These are phyloP conservation scores for Fusarium nisikadoi DNA, from an alignment of 2,329 filamentous ascomycete genomes.

Conservation along the genomic window DNA sequence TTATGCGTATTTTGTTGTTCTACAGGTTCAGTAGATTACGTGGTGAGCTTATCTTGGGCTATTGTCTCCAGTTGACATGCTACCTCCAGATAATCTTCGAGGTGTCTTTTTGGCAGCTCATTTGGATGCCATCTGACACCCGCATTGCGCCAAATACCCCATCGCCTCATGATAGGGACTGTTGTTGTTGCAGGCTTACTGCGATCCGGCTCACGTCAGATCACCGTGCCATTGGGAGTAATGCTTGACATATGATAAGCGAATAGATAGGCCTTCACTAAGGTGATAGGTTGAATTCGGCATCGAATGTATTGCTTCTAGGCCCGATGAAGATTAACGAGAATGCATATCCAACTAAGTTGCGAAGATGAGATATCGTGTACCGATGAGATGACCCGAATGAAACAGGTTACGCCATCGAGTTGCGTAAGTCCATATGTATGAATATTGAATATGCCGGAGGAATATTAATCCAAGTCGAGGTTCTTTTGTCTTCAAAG, in stretches of 20 bases:
- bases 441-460: accelerated
- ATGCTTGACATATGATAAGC: not conserved
- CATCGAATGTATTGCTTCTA: accelerated
- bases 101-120: not conserved
- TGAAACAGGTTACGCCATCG: not conserved
- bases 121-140: accelerated
- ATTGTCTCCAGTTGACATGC: accelerated
- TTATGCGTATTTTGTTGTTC: constrained; percentile 18
- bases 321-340: accelerated
- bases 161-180: not conserved
- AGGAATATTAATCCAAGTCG: accelerated
- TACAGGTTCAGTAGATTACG: not conserved
- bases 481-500: not conserved
- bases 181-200: not conserved
- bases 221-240: not conserved
- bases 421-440: not conserved
- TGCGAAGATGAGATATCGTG: not conserved
- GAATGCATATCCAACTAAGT: not conserved
- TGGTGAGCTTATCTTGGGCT: not conserved
- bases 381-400: not conserved
- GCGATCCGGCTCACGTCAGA: constrained; percentile 4
- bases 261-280: accelerated
- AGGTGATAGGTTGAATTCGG: not conserved
- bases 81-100: not conserved
- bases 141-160: not conserved